Conservation (phyloP, 2,329 filamentous ascomycete species). For the Exophiala bonariae region DNA sequence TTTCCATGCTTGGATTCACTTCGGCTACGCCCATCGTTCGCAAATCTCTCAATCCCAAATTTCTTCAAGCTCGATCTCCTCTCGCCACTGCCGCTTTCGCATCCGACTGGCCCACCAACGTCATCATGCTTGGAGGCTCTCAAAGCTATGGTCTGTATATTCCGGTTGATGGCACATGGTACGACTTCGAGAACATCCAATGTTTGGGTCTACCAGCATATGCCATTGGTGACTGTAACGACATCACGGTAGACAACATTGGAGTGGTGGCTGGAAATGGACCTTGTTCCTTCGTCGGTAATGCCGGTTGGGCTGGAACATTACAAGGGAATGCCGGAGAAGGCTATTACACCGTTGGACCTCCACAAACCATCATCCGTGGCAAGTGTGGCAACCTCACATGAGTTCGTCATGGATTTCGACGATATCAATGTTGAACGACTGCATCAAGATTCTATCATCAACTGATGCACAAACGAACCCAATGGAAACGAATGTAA, state of each 20-base stretch:
- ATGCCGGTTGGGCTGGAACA: slow-evolving; percentile 24
- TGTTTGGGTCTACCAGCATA: slow-evolving; percentile 28
- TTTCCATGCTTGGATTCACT: slow-evolving; percentile 9
- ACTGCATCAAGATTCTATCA: no score
- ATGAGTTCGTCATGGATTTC: no score
- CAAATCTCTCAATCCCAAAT: slow-evolving; percentile 19
- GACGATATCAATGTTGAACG: no score
- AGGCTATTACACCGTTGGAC: slow-evolving; percentile 26
- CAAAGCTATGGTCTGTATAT: slow-evolving; percentile 27
- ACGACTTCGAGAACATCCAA: slow-evolving; percentile 20
- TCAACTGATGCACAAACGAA: no score
- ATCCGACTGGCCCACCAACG: slow-evolving; percentile 26
- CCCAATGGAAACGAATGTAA: no score
- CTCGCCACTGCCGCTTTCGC: slow-evolving; percentile 11
- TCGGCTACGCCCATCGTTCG: slow-evolving; percentile 14
- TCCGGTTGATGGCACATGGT: slow-evolving; percentile 20
- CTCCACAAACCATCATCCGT: slow-evolving; percentile 26
- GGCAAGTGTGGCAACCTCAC: slow-evolving; percentile 14
- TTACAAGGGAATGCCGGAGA: slow-evolving; percentile 20
- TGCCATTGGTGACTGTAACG: slow-evolving; percentile 25
- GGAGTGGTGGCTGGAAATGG: slow-evolving; percentile 34
- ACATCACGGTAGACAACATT: slow-evolving; percentile 25
- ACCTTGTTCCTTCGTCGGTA: slow-evolving; percentile 34
- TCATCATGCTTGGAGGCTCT: slow-evolving; percentile 25
- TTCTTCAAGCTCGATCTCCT: slow-evolving; percentile 15